Conservation (phyloP, 805 yeast genomes). For the Komagataella pastoris region DNA sequence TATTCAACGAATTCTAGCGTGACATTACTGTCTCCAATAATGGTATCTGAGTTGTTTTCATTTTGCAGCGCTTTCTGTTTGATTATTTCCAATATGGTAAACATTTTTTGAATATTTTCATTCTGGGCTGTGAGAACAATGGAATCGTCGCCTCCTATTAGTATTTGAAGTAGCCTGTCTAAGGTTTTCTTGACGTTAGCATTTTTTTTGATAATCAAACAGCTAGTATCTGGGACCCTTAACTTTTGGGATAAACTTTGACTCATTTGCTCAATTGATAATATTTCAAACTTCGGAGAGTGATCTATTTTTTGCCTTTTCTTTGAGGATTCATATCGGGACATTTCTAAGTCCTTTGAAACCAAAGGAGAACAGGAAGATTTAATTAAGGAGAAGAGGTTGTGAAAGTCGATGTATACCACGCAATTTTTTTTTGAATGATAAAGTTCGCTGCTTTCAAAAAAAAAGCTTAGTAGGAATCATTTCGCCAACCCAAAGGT, state of each 20-base stretch:
- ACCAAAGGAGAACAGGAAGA: not conserved
- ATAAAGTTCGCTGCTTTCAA: not conserved
- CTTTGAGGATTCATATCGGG: not conserved
- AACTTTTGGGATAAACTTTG: not conserved
- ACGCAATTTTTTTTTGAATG: not conserved
- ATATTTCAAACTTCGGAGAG: not conserved
- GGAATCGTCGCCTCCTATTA: slow-evolving; percentile 1
- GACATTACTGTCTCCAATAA: not conserved
- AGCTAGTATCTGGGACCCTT: not conserved
- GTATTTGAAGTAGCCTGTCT: slow-evolving; percentile 6
- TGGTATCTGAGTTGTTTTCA: not conserved
- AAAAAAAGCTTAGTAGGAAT: not conserved
- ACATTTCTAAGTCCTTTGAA: not conserved
- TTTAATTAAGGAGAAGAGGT: not conserved
- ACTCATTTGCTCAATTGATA: not conserved
- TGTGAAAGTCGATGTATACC: not conserved
- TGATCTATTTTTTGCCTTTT: not conserved
- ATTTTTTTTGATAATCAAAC: slow-evolving; percentile 9
- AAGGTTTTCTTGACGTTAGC: slow-evolving; percentile 11
- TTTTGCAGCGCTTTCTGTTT: slow-evolving; percentile 12
- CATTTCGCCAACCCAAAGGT: not conserved
- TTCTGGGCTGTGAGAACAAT: slow-evolving; percentile 2
- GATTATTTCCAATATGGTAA: slow-evolving; percentile 15
- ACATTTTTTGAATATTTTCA: slow-evolving; percentile 14
- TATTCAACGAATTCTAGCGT: slow-evolving; percentile 1